Conservation (phyloP, 805 yeast genomes). For the Candida yuanshanica region DNA sequence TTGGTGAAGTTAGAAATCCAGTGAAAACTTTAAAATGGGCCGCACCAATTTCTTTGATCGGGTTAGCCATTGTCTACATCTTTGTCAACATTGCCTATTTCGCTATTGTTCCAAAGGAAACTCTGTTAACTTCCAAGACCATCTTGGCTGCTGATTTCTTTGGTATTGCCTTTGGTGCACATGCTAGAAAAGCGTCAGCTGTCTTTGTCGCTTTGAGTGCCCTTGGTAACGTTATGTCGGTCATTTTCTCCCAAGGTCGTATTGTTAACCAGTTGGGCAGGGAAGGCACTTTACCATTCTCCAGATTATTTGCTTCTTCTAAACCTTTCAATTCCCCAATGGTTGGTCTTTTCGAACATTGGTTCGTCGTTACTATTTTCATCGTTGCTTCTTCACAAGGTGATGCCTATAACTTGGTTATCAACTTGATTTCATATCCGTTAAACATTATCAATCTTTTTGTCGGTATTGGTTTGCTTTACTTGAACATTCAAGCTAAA, state of each 20-base stretch:
- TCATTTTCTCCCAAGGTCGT: constrained; percentile 77
- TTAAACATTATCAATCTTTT: constrained; percentile 67
- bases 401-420: constrained; percentile 77
- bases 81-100: constrained; percentile 75
- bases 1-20: constrained; percentile 75
- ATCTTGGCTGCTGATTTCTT: constrained; percentile 75
- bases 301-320: constrained; percentile 62
- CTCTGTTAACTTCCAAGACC: constrained; percentile 53
- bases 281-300: constrained; percentile 75
- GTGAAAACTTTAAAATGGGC: constrained; percentile 61
- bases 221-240: constrained; percentile 76
- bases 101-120: constrained; percentile 72
- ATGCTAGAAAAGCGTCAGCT: constrained; percentile 67
- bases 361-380: constrained; percentile 67
- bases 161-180: constrained; percentile 60
- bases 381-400: constrained; percentile 82
- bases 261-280: constrained; percentile 75
- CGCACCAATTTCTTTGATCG: constrained; percentile 66
- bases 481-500: constrained; percentile 45
- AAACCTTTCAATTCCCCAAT: constrained; percentile 71
- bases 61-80: constrained; percentile 61
- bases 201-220: constrained; percentile 80
- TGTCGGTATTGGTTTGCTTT: constrained; percentile 58
- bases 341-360: constrained; percentile 70
- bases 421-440: constrained; percentile 78